Conservation (phyloP, 352 stramenopile species). For the Pythium monospermum region DNA sequence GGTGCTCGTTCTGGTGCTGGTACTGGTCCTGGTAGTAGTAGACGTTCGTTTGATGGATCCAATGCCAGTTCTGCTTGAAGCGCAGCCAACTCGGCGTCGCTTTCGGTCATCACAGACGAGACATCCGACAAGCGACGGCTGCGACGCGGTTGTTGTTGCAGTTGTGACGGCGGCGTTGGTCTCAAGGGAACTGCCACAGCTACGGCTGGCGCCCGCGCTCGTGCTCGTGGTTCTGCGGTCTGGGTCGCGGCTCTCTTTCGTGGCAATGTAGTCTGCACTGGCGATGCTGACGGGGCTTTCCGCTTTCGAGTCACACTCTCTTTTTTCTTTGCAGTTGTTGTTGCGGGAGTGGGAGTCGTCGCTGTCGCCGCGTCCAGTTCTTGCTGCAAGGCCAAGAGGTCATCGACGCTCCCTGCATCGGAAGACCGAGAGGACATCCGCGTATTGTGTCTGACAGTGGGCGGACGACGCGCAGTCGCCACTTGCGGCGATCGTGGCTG, state of each 20-base stretch:
- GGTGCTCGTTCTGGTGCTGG: too few relatives aligned
- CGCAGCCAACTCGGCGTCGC: conserved; percentile 21
- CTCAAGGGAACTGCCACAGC: neutral
- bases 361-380: conserved; percentile 11
- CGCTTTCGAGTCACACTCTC: neutral
- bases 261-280: neutral
- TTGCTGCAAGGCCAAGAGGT: conserved; percentile 5
- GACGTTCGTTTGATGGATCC: neutral
- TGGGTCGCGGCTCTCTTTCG: too few relatives aligned
- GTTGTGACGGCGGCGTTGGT: neutral
- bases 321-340: neutral
- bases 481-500: too few relatives aligned
- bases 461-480: too few relatives aligned
- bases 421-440: conserved; percentile 3
- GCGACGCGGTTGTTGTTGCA: neutral
- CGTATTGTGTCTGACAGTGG: too few relatives aligned
- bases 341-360: neutral
- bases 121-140: conserved; percentile 17
- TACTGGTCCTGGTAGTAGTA: conserved; percentile 3
- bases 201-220: too few relatives aligned
- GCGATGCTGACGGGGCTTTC: neutral
- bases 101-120: conserved; percentile 21
- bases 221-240: too few relatives aligned
- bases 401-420: conserved; percentile 1
- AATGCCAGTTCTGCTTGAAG: conserved; percentile 29